phyloP scores from a whole-genome alignment of 345 rosid species.

The Eucalyptus viminalis region DNA sequence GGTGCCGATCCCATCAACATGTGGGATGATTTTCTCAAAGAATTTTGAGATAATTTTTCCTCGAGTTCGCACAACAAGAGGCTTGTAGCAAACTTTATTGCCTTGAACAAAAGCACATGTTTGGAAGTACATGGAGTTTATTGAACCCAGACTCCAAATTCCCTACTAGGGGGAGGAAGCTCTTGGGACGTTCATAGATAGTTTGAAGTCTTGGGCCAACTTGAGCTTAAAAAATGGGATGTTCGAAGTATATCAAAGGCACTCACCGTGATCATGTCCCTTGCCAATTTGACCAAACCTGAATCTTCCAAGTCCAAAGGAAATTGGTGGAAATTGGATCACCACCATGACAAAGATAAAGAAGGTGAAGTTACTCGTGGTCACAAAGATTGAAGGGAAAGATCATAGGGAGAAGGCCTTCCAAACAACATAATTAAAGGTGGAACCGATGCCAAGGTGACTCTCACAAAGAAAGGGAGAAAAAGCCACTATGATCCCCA shows the following conservation, averaged over 20 bases:
- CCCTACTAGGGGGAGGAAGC: background rate
- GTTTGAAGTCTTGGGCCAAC: background rate
- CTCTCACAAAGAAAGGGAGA: too few species aligned
- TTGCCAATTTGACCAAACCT: background rate
- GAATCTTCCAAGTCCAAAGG: background rate
- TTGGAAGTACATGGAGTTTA: background rate
- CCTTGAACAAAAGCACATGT: background rate
- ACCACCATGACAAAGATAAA: background rate
- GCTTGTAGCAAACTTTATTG: background rate
- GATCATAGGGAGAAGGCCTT: too few species aligned
- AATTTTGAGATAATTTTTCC: too few species aligned
- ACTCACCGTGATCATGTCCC: background rate
- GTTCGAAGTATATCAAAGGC: background rate
- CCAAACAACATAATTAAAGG: fast-evolving
- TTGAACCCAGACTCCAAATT: background rate
- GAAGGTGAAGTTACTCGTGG: too few species aligned
- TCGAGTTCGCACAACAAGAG: background rate
- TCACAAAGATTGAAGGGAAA: fast-evolving
- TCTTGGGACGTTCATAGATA: fast-evolving
- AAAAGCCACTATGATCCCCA: too few species aligned
- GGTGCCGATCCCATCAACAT: too few species aligned
- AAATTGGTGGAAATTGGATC: too few species aligned
- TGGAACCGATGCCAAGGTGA: too few species aligned
- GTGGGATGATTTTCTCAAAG: too few species aligned
- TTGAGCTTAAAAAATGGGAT: background rate